Base-by-base conservation (phyloP, 176 grass and related monocot species). In the Rhynchospora tenuis region DNA sequence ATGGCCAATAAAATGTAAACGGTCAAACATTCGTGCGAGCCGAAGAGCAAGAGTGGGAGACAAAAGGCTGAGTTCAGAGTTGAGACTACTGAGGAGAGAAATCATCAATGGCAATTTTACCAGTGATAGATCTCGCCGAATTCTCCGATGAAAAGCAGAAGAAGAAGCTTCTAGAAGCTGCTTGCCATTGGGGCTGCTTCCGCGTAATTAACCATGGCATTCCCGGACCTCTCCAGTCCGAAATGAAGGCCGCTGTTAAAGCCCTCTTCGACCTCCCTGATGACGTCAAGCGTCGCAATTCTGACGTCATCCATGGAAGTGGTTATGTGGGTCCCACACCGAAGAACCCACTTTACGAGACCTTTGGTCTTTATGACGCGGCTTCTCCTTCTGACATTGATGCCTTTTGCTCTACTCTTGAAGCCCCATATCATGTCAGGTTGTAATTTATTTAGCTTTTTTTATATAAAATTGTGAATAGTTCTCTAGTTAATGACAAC, bases 261-360 rank as follows among this genome's bases (percentile, higher is more conserved):
- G 73, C 85, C 75, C 93, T 97, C 48, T 93, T 93, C 89, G 85
- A 93, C 68, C 89, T 97, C 75, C 91, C 93, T 56, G 89, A 86
- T 86, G 81, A 96, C 22, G 83, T 91, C 89, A 96, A 93, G 87
- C 85, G 80, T 69, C 90, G 89, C 22, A 96, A 93, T 75, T 15
- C 73, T 51, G 89, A 89, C 54, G 72, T 87, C 89, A 88, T 96
- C 67, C 54, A 81, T 26, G 93, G 90, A 17, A 95, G 93, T 73
- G 93, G 93, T 38, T 95, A 95, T 77, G 64, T 89, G 51, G 78
- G 78, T 7, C 90, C 93, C 79, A 73, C 86, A 80, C 14, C 86
- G 7, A 81, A 65, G 68, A 92, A 92, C 79, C 93, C 90, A 24
- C 87, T 95, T 76, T 95, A 92, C 38, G 90, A 92, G 82, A 58